Conservation (phyloP, 176 grass and related monocot genomes). For the Dendrocalamus sinicus region DNA sequence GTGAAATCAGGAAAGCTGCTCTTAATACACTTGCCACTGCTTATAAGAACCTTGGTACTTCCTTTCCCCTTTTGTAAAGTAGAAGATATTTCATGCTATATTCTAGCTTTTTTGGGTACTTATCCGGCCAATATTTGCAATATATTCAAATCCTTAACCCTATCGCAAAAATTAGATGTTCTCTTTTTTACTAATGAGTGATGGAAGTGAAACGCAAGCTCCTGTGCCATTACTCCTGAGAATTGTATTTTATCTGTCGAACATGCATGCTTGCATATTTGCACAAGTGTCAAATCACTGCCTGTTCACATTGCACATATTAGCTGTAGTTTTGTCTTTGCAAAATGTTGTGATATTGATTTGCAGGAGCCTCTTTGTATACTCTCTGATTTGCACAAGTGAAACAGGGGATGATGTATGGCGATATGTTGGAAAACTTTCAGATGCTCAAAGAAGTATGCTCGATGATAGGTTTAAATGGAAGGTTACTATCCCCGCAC, state of each 20-base stretch:
- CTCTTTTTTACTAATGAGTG: not conserved
- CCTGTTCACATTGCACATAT: not conserved
- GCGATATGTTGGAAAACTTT: constrained; percentile 97
- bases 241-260: not conserved
- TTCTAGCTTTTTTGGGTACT: not conserved
- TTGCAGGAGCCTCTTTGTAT: constrained; percentile 20
- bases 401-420: constrained; percentile 91
- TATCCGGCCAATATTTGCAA: not conserved
- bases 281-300: not conserved
- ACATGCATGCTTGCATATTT: not conserved
- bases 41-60: constrained; percentile 89
- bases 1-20: constrained; percentile 96
- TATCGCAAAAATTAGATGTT: not conserved
- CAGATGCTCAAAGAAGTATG: constrained; percentile 99
- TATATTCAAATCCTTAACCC: not conserved
- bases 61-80: not conserved
- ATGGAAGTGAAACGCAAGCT: not conserved
- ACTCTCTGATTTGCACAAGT: constrained; percentile 12
- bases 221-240: not conserved
- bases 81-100: constrained; percentile 1
- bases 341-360: constrained; percentile 28
- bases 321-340: not conserved
- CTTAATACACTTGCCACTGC: constrained; percentile 97
- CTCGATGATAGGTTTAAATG: constrained; percentile 99
- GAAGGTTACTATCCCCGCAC: constrained; percentile 64